Percentiles rank a stretch among this genome's conserved stretches.
phyloP scores from a whole-genome alignment of 2,329 filamentous ascomycete species.

The Aspergillus pseudonomiae region DNA sequence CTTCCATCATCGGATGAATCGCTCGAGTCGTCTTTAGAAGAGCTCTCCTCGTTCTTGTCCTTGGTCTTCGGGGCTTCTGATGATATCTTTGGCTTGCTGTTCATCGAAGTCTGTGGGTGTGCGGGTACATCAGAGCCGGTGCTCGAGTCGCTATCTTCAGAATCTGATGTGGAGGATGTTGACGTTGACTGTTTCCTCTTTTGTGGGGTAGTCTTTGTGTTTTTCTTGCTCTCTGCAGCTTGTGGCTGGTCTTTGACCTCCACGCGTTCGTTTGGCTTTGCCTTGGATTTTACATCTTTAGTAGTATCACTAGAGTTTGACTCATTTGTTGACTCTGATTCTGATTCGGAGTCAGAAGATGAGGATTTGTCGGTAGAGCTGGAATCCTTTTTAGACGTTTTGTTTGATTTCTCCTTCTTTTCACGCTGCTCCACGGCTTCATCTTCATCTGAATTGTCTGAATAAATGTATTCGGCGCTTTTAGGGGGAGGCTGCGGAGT shows the following conservation, averaged over 20 bases:
- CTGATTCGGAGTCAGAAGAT: background rate
- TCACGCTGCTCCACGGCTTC: background rate
- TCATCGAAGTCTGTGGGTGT: background rate
- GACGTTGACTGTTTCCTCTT: background rate
- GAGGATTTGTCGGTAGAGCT: background rate
- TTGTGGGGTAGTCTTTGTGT: background rate
- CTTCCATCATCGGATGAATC: background rate
- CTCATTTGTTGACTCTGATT: conserved; percentile 6
- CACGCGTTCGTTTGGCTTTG: background rate
- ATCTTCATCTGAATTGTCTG: conserved; percentile 3
- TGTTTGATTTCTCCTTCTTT: background rate
- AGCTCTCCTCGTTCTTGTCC: background rate
- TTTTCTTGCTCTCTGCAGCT: background rate
- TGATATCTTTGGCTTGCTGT: background rate
- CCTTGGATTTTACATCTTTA: background rate
- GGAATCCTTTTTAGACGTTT: background rate
- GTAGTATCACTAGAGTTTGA: background rate
- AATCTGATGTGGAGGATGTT: background rate
- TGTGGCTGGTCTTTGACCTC: background rate
- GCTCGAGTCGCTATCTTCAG: background rate
- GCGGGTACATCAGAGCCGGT: background rate
- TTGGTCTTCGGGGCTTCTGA: background rate
- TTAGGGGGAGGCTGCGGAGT: background rate
- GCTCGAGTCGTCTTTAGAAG: background rate
- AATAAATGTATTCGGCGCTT: background rate